phyloP scores from a whole-genome alignment of 331 rosid genomes.

The Acacia pycnantha region DNA sequence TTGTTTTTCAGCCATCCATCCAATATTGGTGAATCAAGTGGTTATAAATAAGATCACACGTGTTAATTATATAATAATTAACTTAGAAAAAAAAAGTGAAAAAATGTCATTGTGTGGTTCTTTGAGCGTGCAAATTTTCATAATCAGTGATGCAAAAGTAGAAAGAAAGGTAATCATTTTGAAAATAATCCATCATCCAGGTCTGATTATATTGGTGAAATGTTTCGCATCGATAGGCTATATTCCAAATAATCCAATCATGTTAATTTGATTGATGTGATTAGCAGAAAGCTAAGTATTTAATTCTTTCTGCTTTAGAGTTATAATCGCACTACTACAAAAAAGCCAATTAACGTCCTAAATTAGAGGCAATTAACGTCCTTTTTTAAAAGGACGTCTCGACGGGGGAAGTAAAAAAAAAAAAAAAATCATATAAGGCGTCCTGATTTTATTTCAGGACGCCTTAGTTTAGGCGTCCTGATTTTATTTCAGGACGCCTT shows the following conservation, averaged over 20 bases:
- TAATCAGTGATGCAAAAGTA: conserved; percentile 22
- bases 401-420: too few relatives aligned
- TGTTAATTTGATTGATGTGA: conserved; percentile 41
- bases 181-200: conserved; percentile 13
- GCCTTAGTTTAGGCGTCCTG: too few relatives aligned
- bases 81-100: neutral
- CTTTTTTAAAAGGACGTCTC: too few relatives aligned
- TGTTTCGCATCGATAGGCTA: conserved; percentile 27
- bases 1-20: neutral
- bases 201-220: conserved; percentile 9
- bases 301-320: conserved; percentile 22
- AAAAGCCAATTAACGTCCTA: too few relatives aligned
- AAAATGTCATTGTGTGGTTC: neutral
- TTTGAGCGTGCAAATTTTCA: conserved; percentile 23
- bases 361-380: too few relatives aligned
- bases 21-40: neutral
- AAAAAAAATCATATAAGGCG: too few relatives aligned
- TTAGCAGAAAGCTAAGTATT: conserved; percentile 41
- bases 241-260: conserved; percentile 32
- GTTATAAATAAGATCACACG: neutral
- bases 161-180: conserved; percentile 16
- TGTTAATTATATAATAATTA: neutral
- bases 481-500: too few relatives aligned
- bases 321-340: too few relatives aligned
- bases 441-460: too few relatives aligned